phyloP scores from a whole-genome alignment of 345 rosid genomes.

The Eucalyptus viminalis region DNA sequence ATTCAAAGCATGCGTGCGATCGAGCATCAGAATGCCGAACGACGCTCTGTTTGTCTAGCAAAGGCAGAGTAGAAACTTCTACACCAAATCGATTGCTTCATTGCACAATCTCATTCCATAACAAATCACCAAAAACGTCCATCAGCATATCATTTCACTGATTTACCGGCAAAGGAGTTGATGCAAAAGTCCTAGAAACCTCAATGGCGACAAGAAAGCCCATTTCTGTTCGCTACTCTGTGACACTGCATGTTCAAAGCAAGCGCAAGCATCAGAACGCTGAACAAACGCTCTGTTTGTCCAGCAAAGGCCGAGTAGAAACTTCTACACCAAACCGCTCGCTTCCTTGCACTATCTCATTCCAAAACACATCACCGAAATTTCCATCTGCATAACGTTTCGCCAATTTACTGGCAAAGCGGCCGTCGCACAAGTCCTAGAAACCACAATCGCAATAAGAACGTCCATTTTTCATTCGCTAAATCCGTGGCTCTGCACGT shows the following conservation, averaged over 20 bases:
- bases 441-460: neutral
- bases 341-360: neutral
- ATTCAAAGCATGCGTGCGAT: neutral
- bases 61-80: neutral
- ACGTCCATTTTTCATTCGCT: neutral
- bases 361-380: neutral
- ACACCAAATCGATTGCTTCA: neutral
- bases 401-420: neutral
- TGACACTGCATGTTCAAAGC: neutral
- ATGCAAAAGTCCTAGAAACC: neutral
- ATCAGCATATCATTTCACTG: neutral
- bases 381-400: neutral
- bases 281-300: neutral
- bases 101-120: neutral
- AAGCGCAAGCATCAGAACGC: neutral
- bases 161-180: neutral
- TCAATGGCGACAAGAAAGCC: neutral
- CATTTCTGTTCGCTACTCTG: neutral
- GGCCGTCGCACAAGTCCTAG: neutral
- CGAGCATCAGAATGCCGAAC: neutral
- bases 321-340: neutral
- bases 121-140: neutral
- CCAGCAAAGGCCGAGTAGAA: neutral
- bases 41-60: neutral
- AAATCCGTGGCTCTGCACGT: neutral